Evolutionary conservation across 1,284 basidiomycete species (phyloP), one percentile per base, ranked within the genome.

Genomic region (Cystobasidiaceae sp.): DNA sequence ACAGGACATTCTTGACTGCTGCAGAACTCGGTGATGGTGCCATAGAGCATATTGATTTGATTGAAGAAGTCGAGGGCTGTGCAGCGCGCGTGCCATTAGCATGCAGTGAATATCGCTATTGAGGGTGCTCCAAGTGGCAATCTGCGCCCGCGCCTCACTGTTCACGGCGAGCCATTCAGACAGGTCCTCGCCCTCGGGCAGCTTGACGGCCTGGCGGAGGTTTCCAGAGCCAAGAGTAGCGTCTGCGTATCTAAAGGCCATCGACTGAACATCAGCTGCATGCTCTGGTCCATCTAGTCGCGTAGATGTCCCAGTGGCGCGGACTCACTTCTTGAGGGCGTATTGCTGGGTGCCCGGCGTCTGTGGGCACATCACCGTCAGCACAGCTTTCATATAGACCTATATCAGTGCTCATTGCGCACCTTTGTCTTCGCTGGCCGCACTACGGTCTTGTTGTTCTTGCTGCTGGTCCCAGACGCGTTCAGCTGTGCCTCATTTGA

Each of bases 101-200:
- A n/a, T n/a, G n/a, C n/a, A n/a, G n/a, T n/a, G n/a, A n/a, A n/a
- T n/a, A n/a, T n/a, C n/a, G n/a, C n/a, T n/a, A n/a, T n/a, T n/a
- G n/a, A n/a, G n/a, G n/a, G n/a, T n/a, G n/a, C n/a, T n/a, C n/a
- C n/a, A n/a, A n/a, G n/a, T n/a, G n/a, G n/a, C n/a, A n/a, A n/a
- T n/a, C n/a, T n/a, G n/a, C n/a, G n/a, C n/a, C n/a, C n/a, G n/a
- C n/a, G n/a, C n/a, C 88, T 71, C 73, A 93, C 93, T 90, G 73
- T 97, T 93, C 5, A 97, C 92, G 6, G 93, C 93, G 32, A 97
- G 85, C 93, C 93, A 97, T 79, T 97, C 93, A 72, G 93, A 93
- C 71, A 85, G 76, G 76, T 97, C 93, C 77, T 97, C 93, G 46
- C 93, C 93, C 69, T 96, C 93, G 0, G 93, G 93, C 19, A 97